Percentiles rank a stretch among this genome's conserved stretches.
These are phyloP conservation scores for Lomentospora prolificans DNA, from an alignment of 2,329 filamentous ascomycete species.

Conservation along the genomic window DNA sequence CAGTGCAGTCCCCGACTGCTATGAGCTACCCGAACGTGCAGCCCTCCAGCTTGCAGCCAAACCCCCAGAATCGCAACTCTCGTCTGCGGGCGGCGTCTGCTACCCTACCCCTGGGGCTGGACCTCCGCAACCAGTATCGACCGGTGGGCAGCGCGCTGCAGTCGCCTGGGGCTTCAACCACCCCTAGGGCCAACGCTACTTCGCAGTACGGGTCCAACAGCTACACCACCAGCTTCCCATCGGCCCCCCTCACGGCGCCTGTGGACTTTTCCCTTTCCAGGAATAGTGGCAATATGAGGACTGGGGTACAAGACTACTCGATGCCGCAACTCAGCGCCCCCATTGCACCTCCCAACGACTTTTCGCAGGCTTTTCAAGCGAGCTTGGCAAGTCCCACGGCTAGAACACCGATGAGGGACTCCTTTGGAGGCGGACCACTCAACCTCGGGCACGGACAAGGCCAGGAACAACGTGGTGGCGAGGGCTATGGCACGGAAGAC, in stretches of 20 bases:
- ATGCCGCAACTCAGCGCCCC: constrained; percentile 46
- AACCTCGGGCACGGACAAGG: constrained; percentile 13
- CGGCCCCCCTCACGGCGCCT: constrained; percentile 43
- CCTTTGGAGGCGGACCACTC: constrained; percentile 27
- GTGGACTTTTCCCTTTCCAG: constrained; percentile 41
- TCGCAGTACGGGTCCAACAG: constrained; percentile 28
- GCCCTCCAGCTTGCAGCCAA: constrained; percentile 29
- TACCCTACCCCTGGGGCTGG: constrained; percentile 33
- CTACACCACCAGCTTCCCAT: constrained; percentile 41
- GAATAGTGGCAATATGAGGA: constrained; percentile 26
- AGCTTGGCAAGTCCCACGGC: constrained; percentile 25
- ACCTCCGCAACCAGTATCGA: constrained; percentile 36
- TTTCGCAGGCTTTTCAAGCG: constrained; percentile 36
- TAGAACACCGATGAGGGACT: constrained; percentile 35
- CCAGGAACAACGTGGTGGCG: constrained; percentile 14
- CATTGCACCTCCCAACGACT: constrained; percentile 42
- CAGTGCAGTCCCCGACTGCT: constrained; percentile 38
- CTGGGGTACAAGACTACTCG: constrained; percentile 34
- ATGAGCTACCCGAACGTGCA: constrained; percentile 34
- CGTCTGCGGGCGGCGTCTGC: constrained; percentile 40
- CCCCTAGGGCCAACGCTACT: constrained; percentile 18
- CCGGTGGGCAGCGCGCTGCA: constrained; percentile 21
- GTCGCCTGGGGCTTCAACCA: constrained; percentile 19
- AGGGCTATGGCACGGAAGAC: constrained; percentile 19
- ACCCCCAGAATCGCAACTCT: constrained; percentile 30